These are phyloP conservation scores for Raffaelea albimanens DNA, from an alignment of 2,329 filamentous ascomycete genomes.

Conservation along the genomic window DNA sequence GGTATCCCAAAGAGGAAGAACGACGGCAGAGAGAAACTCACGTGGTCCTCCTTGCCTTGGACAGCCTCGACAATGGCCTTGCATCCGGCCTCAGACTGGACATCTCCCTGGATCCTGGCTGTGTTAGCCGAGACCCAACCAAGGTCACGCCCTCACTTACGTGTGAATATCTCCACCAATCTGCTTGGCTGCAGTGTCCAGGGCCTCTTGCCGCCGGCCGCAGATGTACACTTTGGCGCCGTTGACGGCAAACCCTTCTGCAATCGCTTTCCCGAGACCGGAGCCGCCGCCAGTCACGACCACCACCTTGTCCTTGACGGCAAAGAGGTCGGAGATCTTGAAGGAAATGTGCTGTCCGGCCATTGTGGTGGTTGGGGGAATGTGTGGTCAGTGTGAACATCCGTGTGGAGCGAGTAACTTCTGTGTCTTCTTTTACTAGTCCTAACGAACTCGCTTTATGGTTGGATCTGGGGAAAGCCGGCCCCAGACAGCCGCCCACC, in stretches of 20 bases:
- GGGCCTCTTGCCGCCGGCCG: conserved; percentile 29
- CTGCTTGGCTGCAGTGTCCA: conserved; percentile 23
- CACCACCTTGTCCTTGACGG: conserved; percentile 26
- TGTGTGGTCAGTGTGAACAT: not conserved
- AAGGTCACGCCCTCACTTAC: not conserved
- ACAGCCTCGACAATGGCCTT: conserved; percentile 14
- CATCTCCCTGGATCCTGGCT: conserved; percentile 16
- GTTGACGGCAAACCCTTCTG: conserved; percentile 30
- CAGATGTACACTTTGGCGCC: conserved; percentile 37
- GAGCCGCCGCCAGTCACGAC: conserved; percentile 35
- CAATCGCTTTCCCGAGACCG: conserved; percentile 34
- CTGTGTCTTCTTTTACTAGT: not conserved
- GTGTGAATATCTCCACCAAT: conserved; percentile 15
- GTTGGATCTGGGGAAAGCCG: not conserved
- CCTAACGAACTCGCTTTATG: not conserved
- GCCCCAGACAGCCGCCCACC: not conserved
- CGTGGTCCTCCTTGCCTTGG: conserved; percentile 14
- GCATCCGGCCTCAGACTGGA: conserved; percentile 17
- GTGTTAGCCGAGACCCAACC: not conserved
- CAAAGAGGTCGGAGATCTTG: conserved; percentile 23
- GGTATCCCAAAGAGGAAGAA: not conserved
- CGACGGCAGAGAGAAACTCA: not conserved
- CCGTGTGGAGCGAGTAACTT: too few relatives aligned
- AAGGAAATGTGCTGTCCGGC: conserved; percentile 15
- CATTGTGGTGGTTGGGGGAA: not conserved